Evolutionary conservation across 2,329 filamentous ascomycete species (phyloP).

Genomic region (Scedosporium apiospermum): DNA sequence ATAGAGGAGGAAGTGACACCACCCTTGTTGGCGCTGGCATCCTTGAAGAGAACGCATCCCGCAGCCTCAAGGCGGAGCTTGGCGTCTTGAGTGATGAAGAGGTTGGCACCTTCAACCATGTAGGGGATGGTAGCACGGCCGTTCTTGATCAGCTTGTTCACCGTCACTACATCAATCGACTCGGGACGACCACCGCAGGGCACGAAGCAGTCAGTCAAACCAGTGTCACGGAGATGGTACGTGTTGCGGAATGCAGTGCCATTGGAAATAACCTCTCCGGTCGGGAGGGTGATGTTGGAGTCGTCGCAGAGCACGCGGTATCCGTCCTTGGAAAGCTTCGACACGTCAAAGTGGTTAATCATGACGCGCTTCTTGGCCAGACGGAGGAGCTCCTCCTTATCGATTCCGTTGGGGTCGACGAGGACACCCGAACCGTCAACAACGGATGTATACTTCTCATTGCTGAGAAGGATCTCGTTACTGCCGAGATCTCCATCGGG

Average conservation of each 20-base stretch:
- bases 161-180: conserved; percentile 86
- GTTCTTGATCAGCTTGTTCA: conserved; percentile 78
- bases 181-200: conserved; percentile 94
- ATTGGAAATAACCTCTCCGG: conserved; percentile 77
- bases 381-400: conserved; percentile 73
- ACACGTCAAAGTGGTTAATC: conserved; percentile 77
- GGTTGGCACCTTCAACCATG: conserved; percentile 94
- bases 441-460: conserved; percentile 90
- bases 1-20: conserved; percentile 96
- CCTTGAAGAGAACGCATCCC: conserved; percentile 94
- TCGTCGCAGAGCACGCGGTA: conserved; percentile 93
- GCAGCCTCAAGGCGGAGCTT: conserved; percentile 91
- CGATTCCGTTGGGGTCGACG: conserved; percentile 81
- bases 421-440: conserved; percentile 96
- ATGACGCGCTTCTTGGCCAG: conserved; percentile 81
- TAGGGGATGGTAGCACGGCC: conserved; percentile 84
- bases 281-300: conserved; percentile 76
- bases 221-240: conserved; percentile 76
- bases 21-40: conserved; percentile 96
- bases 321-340: conserved; percentile 77
- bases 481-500: conserved; percentile 94
- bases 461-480: conserved; percentile 92
- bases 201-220: conserved; percentile 80
- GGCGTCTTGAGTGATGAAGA: conserved; percentile 98
- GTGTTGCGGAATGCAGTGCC: conserved; percentile 96